Conservation (phyloP, 768 basidiomycete species). For the Kwoniella heveanensis region DNA sequence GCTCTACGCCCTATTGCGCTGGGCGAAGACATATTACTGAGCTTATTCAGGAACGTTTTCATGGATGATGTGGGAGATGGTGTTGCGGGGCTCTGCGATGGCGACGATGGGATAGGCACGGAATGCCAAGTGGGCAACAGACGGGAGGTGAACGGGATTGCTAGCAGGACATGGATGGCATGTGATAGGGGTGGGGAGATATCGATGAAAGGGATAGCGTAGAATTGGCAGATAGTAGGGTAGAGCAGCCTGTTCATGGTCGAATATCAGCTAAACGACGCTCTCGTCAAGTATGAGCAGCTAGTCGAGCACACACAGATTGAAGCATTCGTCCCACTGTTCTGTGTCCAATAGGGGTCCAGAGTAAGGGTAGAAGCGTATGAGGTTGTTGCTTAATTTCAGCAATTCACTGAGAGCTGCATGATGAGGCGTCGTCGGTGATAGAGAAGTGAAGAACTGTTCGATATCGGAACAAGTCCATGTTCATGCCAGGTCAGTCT, state of each 20-base stretch:
- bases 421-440: conserved; percentile 62
- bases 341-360: conserved; percentile 61
- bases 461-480: too few species aligned
- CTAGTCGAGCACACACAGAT: conserved; percentile 62
- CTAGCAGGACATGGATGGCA: conserved; percentile 77
- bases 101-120: conserved; percentile 52
- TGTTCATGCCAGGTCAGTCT: too few species aligned
- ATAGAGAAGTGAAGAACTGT: conserved; percentile 23
- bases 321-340: conserved; percentile 72
- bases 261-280: neutral
- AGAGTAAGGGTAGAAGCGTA: conserved; percentile 68
- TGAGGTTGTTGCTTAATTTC: conserved; percentile 80
- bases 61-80: conserved; percentile 46
- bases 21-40: conserved; percentile 25
- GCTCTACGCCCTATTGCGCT: conserved; percentile 6
- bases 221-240: conserved; percentile 71
- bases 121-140: conserved; percentile 56
- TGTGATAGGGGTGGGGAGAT: conserved; percentile 76
- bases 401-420: conserved; percentile 81
- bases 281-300: too few species aligned
- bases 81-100: conserved; percentile 49
- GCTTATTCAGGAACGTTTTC: conserved; percentile 27
- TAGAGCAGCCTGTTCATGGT: conserved; percentile 64
- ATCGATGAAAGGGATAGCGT: conserved; percentile 65
- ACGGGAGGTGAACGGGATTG: conserved; percentile 65